Conservation (phyloP, 164 flowering plant genomes). For the Protea cynaroides region DNA sequence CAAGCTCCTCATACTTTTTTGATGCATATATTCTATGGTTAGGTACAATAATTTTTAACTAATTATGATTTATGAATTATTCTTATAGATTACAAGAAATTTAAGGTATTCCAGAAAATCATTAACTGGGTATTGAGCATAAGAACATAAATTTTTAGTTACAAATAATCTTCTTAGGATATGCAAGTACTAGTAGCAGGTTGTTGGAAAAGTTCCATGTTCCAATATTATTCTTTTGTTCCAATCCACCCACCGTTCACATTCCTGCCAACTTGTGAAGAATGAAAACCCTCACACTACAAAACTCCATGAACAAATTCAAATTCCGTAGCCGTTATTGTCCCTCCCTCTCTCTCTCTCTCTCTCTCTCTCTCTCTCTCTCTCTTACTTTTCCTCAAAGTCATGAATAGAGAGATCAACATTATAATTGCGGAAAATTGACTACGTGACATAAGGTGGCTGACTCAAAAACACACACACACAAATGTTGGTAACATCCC, state of each 20-base stretch:
- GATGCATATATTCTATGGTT: no score
- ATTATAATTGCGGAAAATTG: conserved; percentile 7
- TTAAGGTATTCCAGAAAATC: no score
- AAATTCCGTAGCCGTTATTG: neutral
- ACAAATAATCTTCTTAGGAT: no score
- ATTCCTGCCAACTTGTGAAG: conserved; percentile 16
- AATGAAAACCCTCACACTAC: neutral
- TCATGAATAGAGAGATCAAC: neutral
- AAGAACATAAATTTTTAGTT: no score
- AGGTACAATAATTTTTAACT: no score
- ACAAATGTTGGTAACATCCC: no score
- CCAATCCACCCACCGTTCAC: neutral
- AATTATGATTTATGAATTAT: no score
- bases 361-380: conserved; percentile 1
- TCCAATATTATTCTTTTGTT: conserved; percentile 17
- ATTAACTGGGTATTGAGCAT: no score
- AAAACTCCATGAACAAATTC: conserved; percentile 9
- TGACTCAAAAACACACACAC: neutral
- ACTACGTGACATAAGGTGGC: conserved; percentile 5
- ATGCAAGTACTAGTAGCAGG: no score
- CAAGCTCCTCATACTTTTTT: no score
- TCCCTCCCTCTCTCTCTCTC: no score
- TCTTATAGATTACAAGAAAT: no score
- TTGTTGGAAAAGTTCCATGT: conserved; percentile 4
- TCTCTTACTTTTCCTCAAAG: neutral